phyloP scores from a whole-genome alignment of 148 eudicot genomes.

The Rhododendron vialii region DNA sequence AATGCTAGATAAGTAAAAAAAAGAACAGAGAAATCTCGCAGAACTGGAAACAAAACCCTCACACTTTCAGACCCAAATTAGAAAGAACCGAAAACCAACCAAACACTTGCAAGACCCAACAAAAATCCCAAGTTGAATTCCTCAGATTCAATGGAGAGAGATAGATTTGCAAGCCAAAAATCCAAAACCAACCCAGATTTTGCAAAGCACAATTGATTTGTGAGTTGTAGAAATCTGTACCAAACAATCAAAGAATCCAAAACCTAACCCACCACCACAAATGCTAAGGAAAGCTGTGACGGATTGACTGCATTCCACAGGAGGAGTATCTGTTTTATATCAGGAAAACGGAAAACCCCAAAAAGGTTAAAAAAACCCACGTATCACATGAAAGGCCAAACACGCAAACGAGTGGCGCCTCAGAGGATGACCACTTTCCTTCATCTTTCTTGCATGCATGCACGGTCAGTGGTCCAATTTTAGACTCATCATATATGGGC shows the following conservation, averaged over 20 bases:
- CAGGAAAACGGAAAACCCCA: not conserved
- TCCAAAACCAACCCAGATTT: not conserved
- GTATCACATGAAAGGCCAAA: not conserved
- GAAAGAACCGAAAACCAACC: conserved; percentile 4
- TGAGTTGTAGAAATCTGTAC: not conserved
- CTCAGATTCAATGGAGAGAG: not conserved
- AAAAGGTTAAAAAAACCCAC: not conserved
- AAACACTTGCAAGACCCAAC: not conserved
- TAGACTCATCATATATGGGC: not conserved
- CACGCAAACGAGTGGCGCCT: not conserved
- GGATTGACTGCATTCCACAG: not conserved
- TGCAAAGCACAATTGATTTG: not conserved
- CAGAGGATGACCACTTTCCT: not conserved
- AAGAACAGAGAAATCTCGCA: not conserved
- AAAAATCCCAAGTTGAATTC: not conserved
- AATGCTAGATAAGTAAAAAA: not conserved
- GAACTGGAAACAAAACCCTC: conserved; percentile 2
- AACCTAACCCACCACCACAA: not conserved
- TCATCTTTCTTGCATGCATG: no score
- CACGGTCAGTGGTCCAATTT: not conserved
- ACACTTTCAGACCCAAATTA: not conserved
- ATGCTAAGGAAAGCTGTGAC: not conserved
- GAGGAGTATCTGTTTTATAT: not conserved
- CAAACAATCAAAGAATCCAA: not conserved
- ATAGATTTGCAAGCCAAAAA: not conserved